Base-by-base conservation (phyloP, 2,329 filamentous ascomycete genomes). In the Juglanconis juglandina region DNA sequence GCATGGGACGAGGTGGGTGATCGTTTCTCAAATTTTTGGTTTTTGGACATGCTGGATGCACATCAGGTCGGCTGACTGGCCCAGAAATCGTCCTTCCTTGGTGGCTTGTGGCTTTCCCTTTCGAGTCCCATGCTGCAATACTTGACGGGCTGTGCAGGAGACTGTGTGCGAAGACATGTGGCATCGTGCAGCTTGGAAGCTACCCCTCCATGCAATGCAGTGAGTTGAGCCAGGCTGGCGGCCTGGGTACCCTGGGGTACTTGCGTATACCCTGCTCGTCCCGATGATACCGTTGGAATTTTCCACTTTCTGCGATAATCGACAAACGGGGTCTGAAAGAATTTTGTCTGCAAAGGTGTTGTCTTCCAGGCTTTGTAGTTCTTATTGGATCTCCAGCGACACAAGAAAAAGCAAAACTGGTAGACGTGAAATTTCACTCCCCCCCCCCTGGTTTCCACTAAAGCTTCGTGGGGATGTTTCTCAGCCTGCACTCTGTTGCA, bases 121-220 rank as follows among this genome's bases (percentile, higher is more conserved):
- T 7, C 10, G 39, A 42, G 10, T 42, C 39, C 39, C 39, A 14
- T 42, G n/a, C 4, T 42, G 39, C n/a, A 42, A 13, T 14, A 42
- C n/a, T 42, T 11, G 39, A 13, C 9, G 44, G 35, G 53, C 53
- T 17, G 17, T 56, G 53, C 42, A 14, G 39, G 39, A 32, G 4
- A 14, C 11, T 53, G 37, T 41, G 52, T 54, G 52, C 32, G 32
- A 37, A 35, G 41, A 48, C n/a, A 35, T 47, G 41, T 47, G 53
- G 33, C 53, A 39, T 55, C 53, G 4, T 55, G 42, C 42, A 56
- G 32, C 34, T 35, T 24, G 11, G 42, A 41, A 56, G 53, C 53
- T 56, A 48, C 53, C n/a, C 53, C 33, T 39, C 34, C 49, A 52
- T 52, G 49, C 49, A 39, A n/a, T 42, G 51, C n/a, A 50, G 33